Evolutionary conservation across 495 filamentous ascomycete species (phyloP).

Genomic region (Neurospora sp.): DNA sequence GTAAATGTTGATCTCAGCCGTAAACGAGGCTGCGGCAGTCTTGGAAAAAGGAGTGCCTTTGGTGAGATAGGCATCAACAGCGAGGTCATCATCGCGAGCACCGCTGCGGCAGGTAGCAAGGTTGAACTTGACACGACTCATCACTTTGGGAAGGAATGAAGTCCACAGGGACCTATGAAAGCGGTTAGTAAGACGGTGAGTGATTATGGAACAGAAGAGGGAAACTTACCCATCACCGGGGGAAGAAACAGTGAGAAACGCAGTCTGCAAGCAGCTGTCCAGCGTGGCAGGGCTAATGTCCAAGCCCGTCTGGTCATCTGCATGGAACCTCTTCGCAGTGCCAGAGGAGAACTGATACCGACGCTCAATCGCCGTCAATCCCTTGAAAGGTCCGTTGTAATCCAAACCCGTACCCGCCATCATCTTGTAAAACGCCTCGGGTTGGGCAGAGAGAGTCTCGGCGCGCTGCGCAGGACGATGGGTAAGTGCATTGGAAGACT

Average conservation of each 20-base stretch:
- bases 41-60: slow-evolving; percentile 11
- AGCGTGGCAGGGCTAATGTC: slow-evolving; percentile 38
- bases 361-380: slow-evolving; percentile 26
- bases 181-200: not conserved
- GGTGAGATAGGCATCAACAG: slow-evolving; percentile 27
- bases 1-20: slow-evolving; percentile 30
- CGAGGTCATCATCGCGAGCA: slow-evolving; percentile 13
- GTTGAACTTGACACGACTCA: slow-evolving; percentile 30
- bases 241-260: slow-evolving; percentile 32
- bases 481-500: slow-evolving; percentile 15
- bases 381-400: slow-evolving; percentile 36
- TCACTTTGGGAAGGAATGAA: slow-evolving; percentile 30
- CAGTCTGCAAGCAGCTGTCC: slow-evolving; percentile 38
- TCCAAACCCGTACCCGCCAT: slow-evolving; percentile 30
- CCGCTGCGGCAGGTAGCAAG: slow-evolving; percentile 19
- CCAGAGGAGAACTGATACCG: slow-evolving; percentile 37
- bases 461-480: slow-evolving; percentile 11
- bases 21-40: slow-evolving; percentile 21
- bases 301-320: slow-evolving; percentile 23
- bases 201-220: not conserved
- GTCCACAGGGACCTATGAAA: slow-evolving; percentile 27
- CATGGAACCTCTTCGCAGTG: slow-evolving; percentile 22
- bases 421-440: slow-evolving; percentile 35
- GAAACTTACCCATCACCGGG: slow-evolving; percentile 28
- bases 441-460: slow-evolving; percentile 24